Evolutionary conservation across 2,329 filamentous ascomycete species (phyloP), one percentile per base, ranked within the genome.

Genomic region (Ceratocystis eucalypticola): DNA sequence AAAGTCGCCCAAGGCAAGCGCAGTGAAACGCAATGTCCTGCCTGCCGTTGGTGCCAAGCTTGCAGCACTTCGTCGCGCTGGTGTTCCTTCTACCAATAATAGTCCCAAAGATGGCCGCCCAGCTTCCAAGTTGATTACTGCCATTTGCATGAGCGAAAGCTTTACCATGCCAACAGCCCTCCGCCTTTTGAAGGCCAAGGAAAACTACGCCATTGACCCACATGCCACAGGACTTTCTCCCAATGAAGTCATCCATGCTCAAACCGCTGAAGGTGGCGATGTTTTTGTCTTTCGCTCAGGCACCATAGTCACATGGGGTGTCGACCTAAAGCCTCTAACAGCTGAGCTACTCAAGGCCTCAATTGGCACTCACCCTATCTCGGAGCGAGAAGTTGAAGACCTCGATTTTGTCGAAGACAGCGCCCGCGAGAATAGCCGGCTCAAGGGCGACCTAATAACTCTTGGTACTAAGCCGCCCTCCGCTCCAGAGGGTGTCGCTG

Each of bases 261-360:
- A 83, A 64, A 80, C 80, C 7, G 78, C 81, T 68, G 82, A 84
- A 73, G 80, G 84, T 67, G 92, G 91, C 44, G 94, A 99, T 76
- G 85, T 97, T 63, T 97, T 97, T 73, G 87, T 99, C 66, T 99
- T 99, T 70, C 91, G 93, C 7, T 96, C 92, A 0, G 94, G 94
- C 10, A 96, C 92, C 12, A 83, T 97, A 6, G 94, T 97, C 5
- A 88, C 90, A 28, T 99, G 94, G 94, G 89, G 89, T 4, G 80
- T 96, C 1, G 87, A 90, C 0, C 83, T 91, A 68, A 84, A 88
- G 67, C 84, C 91, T 20, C 87, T 91, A 17, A 88, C 88, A 7
- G 83, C 82, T 66, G 85, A 88, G 41, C 80, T 97, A 12, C 81
- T 89, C 22, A 82, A 85, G 0, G 91, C 93, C 0, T 89, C 92